These are phyloP conservation scores for Halophytophthora polymorphica DNA, from an alignment of 352 stramenopile species.

Conservation along the genomic window DNA sequence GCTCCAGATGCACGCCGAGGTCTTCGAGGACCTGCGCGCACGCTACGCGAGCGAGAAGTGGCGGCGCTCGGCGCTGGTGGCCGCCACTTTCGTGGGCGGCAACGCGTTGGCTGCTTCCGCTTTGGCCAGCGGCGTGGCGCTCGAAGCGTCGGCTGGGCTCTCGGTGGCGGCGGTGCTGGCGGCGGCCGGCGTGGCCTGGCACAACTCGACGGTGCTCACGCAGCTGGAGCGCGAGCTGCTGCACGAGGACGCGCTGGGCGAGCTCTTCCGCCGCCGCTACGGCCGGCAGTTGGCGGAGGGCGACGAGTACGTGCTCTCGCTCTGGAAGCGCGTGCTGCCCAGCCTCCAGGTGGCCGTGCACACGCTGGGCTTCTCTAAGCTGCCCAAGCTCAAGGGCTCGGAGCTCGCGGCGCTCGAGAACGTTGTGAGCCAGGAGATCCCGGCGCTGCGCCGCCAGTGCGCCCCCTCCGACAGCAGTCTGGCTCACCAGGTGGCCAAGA, in stretches of 20 bases:
- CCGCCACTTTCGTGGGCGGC: conserved; percentile 58
- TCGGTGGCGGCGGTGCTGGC: conserved; percentile 75
- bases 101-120: conserved; percentile 73
- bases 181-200: conserved; percentile 86
- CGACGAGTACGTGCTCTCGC: conserved; percentile 95
- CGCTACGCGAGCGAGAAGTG: conserved; percentile 80
- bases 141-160: conserved; percentile 82
- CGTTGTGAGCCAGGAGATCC: conserved; percentile 89
- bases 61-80: conserved; percentile 66
- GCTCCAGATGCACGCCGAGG: conserved; percentile 94
- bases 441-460: conserved; percentile 83
- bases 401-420: conserved; percentile 88
- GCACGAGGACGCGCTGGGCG: conserved; percentile 83
- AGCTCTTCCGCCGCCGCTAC: conserved; percentile 93
- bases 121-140: conserved; percentile 71
- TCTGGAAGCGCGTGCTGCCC: conserved; percentile 91
- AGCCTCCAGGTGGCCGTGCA: conserved; percentile 82
- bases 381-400: conserved; percentile 80
- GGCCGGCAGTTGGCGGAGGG: conserved; percentile 93
- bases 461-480: conserved; percentile 76
- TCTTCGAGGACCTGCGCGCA: conserved; percentile 81
- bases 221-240: conserved; percentile 87
- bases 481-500: conserved; percentile 83
- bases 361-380: conserved; percentile 78
- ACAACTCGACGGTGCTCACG: conserved; percentile 85